Base-by-base conservation (phyloP, 2,329 filamentous ascomycete genomes). In the Uncinocarpus reesii region DNA sequence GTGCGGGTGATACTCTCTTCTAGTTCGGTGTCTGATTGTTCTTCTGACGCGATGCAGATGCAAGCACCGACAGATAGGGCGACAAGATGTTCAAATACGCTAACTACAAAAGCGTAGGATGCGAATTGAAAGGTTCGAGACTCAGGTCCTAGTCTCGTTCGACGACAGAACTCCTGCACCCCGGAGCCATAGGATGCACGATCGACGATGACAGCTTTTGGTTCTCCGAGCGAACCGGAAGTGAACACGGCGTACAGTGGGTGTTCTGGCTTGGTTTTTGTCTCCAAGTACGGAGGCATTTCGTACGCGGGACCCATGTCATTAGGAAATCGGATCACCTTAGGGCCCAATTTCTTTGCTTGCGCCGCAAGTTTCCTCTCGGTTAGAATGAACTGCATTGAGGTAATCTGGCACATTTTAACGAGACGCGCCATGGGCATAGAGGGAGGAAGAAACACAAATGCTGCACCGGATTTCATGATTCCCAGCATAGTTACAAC, bases 141-240 rank as follows among this genome's bases (percentile, higher is more conserved):
- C 16, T 52, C 23, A 20, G 28, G 29, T 13, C n/a, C 31, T 18
- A 42, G 42, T 42, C 37, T 42, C 16, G 42, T 42, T 31, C 34
- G 31, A 20, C 87, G 62, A 92, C 93, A 4, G 92, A 80, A 0
- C 84, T 90, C 3, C 21, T 35, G 16, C 92, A 45, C 15, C 15
- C 47, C 50, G 18, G 50, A 38, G 21, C 32, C 35, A 15, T 50
- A 38, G 20, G 50, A 46, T 7, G 37, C 38, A 8, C 84, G 81
- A 1, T 75, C 77, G 46, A 82, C 78, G 29, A 78, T 74, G 16
- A 82, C 74, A 2, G 79, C 80, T 48, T 78, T 77, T 0, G 73
- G 71, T 29, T 66, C 67, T 21, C 72, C 72, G 1, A 76, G 74
- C 6, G 75, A 75, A 0, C 75, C 74, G 6, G 74, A 74, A 1